Conservation (phyloP, 257 asterid genomes). For the Nicotiana attenuata region DNA sequence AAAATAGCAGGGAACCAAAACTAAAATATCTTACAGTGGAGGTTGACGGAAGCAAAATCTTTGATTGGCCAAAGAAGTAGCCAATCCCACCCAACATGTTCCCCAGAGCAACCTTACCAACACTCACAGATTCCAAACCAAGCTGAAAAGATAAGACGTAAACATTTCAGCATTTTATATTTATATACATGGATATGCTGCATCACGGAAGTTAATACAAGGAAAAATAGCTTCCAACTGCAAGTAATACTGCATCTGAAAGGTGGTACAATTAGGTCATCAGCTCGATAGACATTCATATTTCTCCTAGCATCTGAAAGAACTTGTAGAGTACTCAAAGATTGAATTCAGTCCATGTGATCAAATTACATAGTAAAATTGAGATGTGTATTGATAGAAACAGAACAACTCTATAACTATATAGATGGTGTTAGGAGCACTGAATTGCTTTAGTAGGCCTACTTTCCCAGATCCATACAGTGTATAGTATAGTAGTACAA, state of each 20-base stretch:
- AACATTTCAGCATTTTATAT: conserved; percentile 6
- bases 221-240: background rate
- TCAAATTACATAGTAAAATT: background rate
- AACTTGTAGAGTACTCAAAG: background rate
- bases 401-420: background rate
- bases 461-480: background rate
- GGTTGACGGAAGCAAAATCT: conserved; percentile 62
- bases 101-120: conserved; percentile 80
- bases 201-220: conserved; percentile 1
- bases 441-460: background rate
- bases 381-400: background rate
- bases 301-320: conserved; percentile 1
- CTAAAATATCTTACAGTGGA: conserved; percentile 47
- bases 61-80: conserved; percentile 90
- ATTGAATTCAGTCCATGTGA: background rate
- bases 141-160: conserved; percentile 51
- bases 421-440: background rate
- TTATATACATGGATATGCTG: background rate
- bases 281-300: background rate
- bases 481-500: background rate
- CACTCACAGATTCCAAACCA: conserved; percentile 51
- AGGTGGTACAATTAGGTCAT: background rate
- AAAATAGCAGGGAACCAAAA: background rate
- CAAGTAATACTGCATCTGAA: background rate
- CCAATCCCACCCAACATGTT: conserved; percentile 97